A percentile compares a stretch with the other conserved stretches of the same genome.
phyloP scores from a whole-genome alignment of 495 filamentous ascomycete species.

The Apodospora peruviana region DNA sequence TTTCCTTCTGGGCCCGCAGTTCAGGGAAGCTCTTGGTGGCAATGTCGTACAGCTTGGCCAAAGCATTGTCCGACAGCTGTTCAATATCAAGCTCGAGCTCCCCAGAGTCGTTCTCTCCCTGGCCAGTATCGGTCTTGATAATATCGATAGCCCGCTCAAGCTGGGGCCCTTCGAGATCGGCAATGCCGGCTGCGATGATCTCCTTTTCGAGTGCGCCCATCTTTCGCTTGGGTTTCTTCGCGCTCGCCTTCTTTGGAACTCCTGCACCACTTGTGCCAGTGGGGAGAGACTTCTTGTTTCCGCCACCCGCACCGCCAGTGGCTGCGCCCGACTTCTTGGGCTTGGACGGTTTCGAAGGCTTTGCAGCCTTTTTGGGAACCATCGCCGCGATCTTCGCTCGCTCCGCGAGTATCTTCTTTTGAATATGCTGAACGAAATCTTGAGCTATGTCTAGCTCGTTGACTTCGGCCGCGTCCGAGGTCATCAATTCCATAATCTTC shows the following conservation, averaged over 20 bases:
- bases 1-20: constrained; percentile 35
- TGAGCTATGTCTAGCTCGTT: constrained; percentile 53
- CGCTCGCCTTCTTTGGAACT: constrained; percentile 38
- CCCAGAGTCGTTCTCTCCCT: constrained; percentile 72
- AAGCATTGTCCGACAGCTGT: constrained; percentile 65
- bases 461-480: constrained; percentile 62
- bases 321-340: constrained; percentile 27
- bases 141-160: constrained; percentile 79
- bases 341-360: constrained; percentile 34
- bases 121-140: constrained; percentile 80
- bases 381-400: constrained; percentile 36
- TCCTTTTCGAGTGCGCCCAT: constrained; percentile 75
- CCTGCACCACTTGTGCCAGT: constrained; percentile 20
- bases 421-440: constrained; percentile 39
- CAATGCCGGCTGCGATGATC: constrained; percentile 75
- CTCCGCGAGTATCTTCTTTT: constrained; percentile 44
- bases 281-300: constrained; percentile 23
- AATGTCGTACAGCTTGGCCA: constrained; percentile 70
- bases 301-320: constrained; percentile 11
- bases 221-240: constrained; percentile 47
- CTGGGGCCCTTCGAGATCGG: constrained; percentile 63
- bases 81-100: constrained; percentile 93
- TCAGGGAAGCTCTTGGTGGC: constrained; percentile 62
- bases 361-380: constrained; percentile 30
- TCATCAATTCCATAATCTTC: constrained; percentile 62